Evolutionary conservation across 2,329 filamentous ascomycete genomes (phyloP).

Genomic region (Nigrospora osmanthi): DNA sequence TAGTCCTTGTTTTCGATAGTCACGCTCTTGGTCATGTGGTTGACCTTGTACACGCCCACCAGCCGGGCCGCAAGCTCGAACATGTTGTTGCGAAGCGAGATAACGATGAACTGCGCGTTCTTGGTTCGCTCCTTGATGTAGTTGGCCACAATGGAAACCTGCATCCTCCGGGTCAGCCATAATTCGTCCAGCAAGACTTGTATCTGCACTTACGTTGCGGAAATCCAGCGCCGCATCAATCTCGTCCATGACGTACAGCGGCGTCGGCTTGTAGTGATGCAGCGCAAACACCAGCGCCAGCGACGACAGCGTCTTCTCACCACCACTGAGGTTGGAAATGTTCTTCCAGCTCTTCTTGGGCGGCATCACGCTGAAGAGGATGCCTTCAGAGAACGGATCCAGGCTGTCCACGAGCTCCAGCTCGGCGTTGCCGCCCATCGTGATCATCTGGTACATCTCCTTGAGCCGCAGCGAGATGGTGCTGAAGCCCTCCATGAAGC

Average conservation of each 20-base stretch:
- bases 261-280: slow-evolving; percentile 96
- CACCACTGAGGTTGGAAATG: slow-evolving; percentile 89
- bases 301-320: slow-evolving; percentile 92
- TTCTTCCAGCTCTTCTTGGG: slow-evolving; percentile 99
- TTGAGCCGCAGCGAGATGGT: slow-evolving; percentile 90
- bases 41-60: slow-evolving; percentile 98
- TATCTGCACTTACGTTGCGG: slow-evolving; percentile 67
- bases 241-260: slow-evolving; percentile 98
- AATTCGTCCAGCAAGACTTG: too few species aligned
- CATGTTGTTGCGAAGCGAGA: slow-evolving; percentile 98
- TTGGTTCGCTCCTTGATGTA: slow-evolving; percentile 99
- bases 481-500: slow-evolving; percentile 97
- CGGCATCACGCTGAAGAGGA: slow-evolving; percentile 96
- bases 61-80: slow-evolving; percentile 94
- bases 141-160: slow-evolving; percentile 95
- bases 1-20: slow-evolving; percentile 82
- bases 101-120: slow-evolving; percentile 98
- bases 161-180: slow-evolving; percentile 1
- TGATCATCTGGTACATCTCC: slow-evolving; percentile 99
- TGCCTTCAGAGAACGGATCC: slow-evolving; percentile 95
- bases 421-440: slow-evolving; percentile 97
- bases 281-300: slow-evolving; percentile 94
- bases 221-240: slow-evolving; percentile 98
- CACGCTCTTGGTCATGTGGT: slow-evolving; percentile 94
- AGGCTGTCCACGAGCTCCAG: slow-evolving; percentile 93